These are phyloP conservation scores for Aurifilum marmelostoma DNA, from an alignment of 2,329 filamentous ascomycete species.

Conservation along the genomic window DNA sequence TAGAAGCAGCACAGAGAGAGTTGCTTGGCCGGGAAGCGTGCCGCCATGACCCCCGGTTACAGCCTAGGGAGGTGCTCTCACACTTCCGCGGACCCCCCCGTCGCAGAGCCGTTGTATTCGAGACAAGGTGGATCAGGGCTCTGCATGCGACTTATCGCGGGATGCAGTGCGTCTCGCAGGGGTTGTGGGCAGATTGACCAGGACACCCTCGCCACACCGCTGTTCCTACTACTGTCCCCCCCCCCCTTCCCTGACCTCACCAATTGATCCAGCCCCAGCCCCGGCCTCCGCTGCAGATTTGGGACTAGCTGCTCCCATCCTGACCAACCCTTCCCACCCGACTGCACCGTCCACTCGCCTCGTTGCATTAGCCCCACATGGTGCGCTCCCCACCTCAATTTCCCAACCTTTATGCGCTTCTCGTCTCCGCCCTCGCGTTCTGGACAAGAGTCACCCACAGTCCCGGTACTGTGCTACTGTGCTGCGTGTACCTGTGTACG, in stretches of 20 bases:
- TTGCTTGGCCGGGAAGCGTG: constrained; percentile 21
- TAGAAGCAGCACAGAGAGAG: background rate
- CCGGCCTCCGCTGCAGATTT: constrained; percentile 14
- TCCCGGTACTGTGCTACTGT: constrained; percentile 7
- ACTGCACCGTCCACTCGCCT: constrained; percentile 15
- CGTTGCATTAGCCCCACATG: constrained; percentile 15
- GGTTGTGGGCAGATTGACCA: constrained; percentile 11
- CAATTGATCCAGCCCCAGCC: constrained; percentile 14
- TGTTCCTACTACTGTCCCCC: constrained; percentile 16
- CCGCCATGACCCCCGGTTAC: constrained; percentile 26
- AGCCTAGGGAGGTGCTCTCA: constrained; percentile 26
- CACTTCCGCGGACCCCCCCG: constrained; percentile 27
- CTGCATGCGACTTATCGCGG: constrained; percentile 21
- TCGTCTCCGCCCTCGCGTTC: constrained; percentile 12
- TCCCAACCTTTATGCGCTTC: constrained; percentile 20
- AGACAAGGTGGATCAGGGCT: constrained; percentile 23
- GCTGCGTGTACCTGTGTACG: background rate
- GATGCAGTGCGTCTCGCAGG: constrained; percentile 11
- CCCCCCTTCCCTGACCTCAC: background rate
- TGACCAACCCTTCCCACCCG: background rate
- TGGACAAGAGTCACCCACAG: constrained; percentile 7
- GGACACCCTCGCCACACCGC: constrained; percentile 23
- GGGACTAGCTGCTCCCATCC: constrained; percentile 17
- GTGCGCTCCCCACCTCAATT: constrained; percentile 18
- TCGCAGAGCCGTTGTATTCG: constrained; percentile 28